phyloP scores from a whole-genome alignment of 208 protist genomes.

The Angomonas ambiguus region DNA sequence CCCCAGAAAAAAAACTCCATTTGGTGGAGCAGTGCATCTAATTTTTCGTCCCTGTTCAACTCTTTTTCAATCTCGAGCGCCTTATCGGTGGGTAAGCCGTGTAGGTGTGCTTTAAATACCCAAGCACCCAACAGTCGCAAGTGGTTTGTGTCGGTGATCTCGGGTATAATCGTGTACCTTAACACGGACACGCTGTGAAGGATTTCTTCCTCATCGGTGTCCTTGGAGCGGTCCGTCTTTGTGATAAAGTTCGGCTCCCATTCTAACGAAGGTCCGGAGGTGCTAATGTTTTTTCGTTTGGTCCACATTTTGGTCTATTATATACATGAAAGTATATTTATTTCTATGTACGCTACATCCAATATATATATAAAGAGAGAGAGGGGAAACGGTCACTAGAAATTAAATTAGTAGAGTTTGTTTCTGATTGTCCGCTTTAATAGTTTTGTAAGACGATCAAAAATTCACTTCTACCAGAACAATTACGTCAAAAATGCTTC shows the following conservation, averaged over 20 bases:
- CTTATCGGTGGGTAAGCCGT: neutral
- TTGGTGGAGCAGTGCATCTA: conserved; percentile 40
- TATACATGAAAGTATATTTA: neutral
- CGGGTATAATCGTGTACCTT: conserved; percentile 53
- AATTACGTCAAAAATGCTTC: no score
- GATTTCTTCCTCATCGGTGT: conserved; percentile 5
- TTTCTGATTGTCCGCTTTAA: no score
- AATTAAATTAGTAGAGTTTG: no score
- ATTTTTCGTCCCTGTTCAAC: neutral
- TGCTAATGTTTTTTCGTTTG: conserved; percentile 25
- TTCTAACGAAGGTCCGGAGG: neutral
- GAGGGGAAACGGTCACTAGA: no score
- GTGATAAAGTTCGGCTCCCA: conserved; percentile 13
- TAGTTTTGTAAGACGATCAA: no score
- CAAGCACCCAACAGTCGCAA: conserved; percentile 34
- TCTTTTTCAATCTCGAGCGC: no score
- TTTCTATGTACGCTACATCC: neutral
- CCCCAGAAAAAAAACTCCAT: conserved; percentile 80
- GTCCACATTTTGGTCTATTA: conserved; percentile 31
- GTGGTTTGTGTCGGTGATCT: conserved; percentile 16
- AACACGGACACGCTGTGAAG: conserved; percentile 51
- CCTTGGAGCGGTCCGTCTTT: conserved; percentile 9
- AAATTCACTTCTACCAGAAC: no score
- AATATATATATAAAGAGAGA: neutral
- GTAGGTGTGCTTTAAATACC: conserved; percentile 17